phyloP scores from a whole-genome alignment of 257 asterid species.

The Orobanche coerulescens region DNA sequence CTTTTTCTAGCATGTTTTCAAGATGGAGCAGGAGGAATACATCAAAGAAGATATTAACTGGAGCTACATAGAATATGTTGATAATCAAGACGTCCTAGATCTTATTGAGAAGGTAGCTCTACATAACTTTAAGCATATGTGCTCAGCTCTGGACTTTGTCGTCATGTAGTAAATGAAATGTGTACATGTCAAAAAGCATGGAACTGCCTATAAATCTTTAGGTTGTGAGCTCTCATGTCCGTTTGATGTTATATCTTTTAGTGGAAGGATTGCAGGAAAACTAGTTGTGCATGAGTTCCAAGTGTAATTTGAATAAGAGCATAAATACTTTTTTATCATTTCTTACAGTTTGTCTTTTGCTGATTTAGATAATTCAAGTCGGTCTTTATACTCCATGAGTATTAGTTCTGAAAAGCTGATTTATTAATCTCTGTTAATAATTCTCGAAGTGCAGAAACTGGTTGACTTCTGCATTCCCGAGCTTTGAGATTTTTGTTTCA shows the following conservation, averaged over 20 bases:
- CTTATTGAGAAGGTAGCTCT: constrained; percentile 79
- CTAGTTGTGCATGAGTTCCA: constrained; percentile 1
- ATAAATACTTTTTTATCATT: not conserved
- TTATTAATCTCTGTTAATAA: not conserved
- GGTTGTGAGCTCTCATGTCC: too few species aligned
- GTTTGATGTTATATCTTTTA: not conserved
- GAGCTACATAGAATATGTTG: constrained; percentile 89
- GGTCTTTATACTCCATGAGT: not conserved
- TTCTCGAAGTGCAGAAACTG: constrained; percentile 17
- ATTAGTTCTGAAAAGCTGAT: not conserved
- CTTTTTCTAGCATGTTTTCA: constrained; percentile 74
- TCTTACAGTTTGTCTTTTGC: not conserved
- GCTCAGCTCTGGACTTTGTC: not conserved
- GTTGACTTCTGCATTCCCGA: constrained; percentile 5
- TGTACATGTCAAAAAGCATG: too few species aligned
- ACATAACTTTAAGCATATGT: constrained; percentile 11
- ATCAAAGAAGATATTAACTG: constrained; percentile 75
- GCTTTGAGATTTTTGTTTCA: constrained; percentile 11
- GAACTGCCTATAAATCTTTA: not conserved
- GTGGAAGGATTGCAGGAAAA: not conserved
- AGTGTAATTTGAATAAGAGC: constrained; percentile 6
- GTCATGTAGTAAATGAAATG: constrained; percentile 11
- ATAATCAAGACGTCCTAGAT: constrained; percentile 87
- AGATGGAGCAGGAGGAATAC: constrained; percentile 96
- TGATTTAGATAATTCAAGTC: not conserved